Conservation (phyloP, 352 stramenopile genomes). For the Phytopythium chamaehyphon region DNA sequence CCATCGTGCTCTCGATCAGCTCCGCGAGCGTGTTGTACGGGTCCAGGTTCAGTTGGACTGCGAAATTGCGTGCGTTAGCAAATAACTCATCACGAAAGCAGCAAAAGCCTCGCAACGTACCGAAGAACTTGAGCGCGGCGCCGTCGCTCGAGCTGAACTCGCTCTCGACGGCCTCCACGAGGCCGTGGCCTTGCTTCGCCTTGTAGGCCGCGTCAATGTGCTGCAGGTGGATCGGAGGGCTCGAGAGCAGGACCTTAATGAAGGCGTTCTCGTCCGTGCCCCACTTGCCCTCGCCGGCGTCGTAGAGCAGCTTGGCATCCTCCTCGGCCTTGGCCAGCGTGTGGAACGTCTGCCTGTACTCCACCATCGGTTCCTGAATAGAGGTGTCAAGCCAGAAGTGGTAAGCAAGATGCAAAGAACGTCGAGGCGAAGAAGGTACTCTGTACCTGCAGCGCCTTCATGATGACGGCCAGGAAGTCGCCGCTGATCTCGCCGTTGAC, state of each 20-base stretch:
- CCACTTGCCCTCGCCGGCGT: slow-evolving; percentile 75
- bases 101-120: slow-evolving; percentile 12
- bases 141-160: slow-evolving; percentile 63
- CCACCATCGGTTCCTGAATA: slow-evolving; percentile 26
- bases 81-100: not conserved
- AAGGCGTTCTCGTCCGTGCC: slow-evolving; percentile 69
- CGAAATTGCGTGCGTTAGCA: too few relatives aligned
- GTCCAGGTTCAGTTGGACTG: slow-evolving; percentile 51
- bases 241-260: slow-evolving; percentile 55
- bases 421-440: not conserved
- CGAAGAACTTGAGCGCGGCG: slow-evolving; percentile 49
- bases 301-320: slow-evolving; percentile 64
- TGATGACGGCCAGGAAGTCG: slow-evolving; percentile 48
- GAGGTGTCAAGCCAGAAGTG: not conserved
- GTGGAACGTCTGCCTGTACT: slow-evolving; percentile 49
- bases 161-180: slow-evolving; percentile 52
- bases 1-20: slow-evolving; percentile 62
- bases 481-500: slow-evolving; percentile 40
- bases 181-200: slow-evolving; percentile 52
- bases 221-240: slow-evolving; percentile 52
- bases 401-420: slow-evolving; percentile 1
- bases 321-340: slow-evolving; percentile 58
- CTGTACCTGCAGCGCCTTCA: slow-evolving; percentile 41
- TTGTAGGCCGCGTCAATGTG: slow-evolving; percentile 56
- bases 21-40: slow-evolving; percentile 58